These are phyloP conservation scores for Suhomyces kunorum DNA, from an alignment of 1,139 yeast genomes.

Conservation along the genomic window DNA sequence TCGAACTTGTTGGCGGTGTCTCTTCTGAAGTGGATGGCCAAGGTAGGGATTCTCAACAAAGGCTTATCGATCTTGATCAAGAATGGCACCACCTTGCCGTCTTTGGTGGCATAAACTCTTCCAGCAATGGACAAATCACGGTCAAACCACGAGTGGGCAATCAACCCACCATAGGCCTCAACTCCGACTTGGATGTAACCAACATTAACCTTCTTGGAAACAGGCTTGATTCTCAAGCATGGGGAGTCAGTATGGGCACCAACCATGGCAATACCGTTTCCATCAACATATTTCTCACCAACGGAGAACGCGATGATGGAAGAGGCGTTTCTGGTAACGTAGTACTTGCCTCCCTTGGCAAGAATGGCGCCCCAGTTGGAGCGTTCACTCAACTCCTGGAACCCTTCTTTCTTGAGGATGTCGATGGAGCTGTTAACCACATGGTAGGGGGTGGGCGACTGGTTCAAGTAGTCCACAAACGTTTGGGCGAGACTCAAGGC, in stretches of 20 bases:
- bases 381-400: constrained; percentile 71
- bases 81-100: constrained; percentile 58
- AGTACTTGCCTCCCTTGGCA: constrained; percentile 63
- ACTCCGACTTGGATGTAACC: constrained; percentile 91
- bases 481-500: constrained; percentile 48
- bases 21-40: constrained; percentile 89
- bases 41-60: constrained; percentile 84
- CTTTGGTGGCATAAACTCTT: constrained; percentile 66
- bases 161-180: constrained; percentile 93
- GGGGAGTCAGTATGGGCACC: constrained; percentile 98
- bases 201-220: constrained; percentile 67
- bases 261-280: constrained; percentile 81
- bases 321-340: constrained; percentile 82
- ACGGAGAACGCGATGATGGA: constrained; percentile 85
- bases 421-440: constrained; percentile 71
- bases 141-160: constrained; percentile 92
- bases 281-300: constrained; percentile 73
- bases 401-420: constrained; percentile 60
- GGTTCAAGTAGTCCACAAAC: constrained; percentile 76
- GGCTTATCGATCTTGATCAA: constrained; percentile 83
- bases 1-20: constrained; percentile 78
- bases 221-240: constrained; percentile 87
- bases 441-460: constrained; percentile 93
- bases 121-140: constrained; percentile 93
- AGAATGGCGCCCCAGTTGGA: constrained; percentile 67